Evolutionary conservation across 495 filamentous ascomycete species (phyloP).

Genomic region (Melanomma pulvis-pyrius): DNA sequence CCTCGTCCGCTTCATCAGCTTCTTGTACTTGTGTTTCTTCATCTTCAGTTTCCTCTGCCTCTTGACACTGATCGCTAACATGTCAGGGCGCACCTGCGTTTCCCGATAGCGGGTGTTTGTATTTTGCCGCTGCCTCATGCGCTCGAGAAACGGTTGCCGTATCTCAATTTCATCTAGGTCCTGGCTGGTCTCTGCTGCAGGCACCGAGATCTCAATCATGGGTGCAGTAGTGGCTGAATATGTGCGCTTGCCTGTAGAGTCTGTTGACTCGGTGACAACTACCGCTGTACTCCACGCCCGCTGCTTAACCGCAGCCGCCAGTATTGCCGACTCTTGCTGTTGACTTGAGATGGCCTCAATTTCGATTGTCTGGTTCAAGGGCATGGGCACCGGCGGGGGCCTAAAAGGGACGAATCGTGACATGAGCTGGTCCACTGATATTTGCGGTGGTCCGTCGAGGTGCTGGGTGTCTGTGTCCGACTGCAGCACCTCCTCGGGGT

Average conservation of each 20-base stretch:
- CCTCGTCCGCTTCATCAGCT: conserved; percentile 89
- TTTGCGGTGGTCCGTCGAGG: conserved; percentile 29
- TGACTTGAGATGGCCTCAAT: neutral
- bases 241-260: conserved; percentile 67
- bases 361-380: conserved; percentile 16
- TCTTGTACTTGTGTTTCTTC: conserved; percentile 99
- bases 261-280: conserved; percentile 76
- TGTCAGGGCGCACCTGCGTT: conserved; percentile 22
- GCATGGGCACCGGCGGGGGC: conserved; percentile 29
- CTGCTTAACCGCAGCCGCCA: conserved; percentile 39
- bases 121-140: conserved; percentile 42
- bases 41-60: conserved; percentile 90
- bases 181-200: conserved; percentile 6
- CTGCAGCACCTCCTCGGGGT: conserved; percentile 45
- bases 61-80: conserved; percentile 72
- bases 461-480: conserved; percentile 25
- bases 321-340: conserved; percentile 1
- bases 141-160: conserved; percentile 45
- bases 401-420: conserved; percentile 27
- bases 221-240: conserved; percentile 50
- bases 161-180: conserved; percentile 27
- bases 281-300: conserved; percentile 77
- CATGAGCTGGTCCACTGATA: conserved; percentile 26
- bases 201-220: conserved; percentile 39
- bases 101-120: conserved; percentile 23